These are phyloP conservation scores for Hypericum androsaemum DNA, from an alignment of 345 rosid species.

Conservation along the genomic window DNA sequence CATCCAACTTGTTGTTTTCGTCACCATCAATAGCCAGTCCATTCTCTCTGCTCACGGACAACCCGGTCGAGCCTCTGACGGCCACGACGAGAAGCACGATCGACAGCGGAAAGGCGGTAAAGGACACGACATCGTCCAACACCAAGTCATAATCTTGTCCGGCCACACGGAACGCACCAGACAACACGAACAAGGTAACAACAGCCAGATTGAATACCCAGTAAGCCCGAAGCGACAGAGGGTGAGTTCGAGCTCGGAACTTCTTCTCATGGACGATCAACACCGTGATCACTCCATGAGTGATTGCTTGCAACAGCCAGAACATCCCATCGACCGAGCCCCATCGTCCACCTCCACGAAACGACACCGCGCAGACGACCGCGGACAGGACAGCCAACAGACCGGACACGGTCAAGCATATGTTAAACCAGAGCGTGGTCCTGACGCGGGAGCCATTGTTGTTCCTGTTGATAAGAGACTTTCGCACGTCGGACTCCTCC, in stretches of 20 bases:
- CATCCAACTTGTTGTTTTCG: constrained; percentile 18
- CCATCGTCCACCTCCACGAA: constrained; percentile 32
- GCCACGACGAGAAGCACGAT: constrained; percentile 39
- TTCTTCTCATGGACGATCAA: constrained; percentile 62
- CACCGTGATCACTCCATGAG: constrained; percentile 48
- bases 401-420: constrained; percentile 32
- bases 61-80: constrained; percentile 65
- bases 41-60: constrained; percentile 21
- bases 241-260: constrained; percentile 51
- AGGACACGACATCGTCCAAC: constrained; percentile 49
- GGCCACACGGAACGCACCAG: constrained; percentile 44
- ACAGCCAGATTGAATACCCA: constrained; percentile 44
- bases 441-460: constrained; percentile 15
- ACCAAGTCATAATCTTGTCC: constrained; percentile 21
- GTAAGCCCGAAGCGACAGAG: constrained; percentile 50
- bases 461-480: constrained; percentile 46
- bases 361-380: constrained; percentile 36
- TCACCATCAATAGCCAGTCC: constrained; percentile 23
- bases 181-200: constrained; percentile 36
- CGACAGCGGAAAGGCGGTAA: constrained; percentile 46
- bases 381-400: constrained; percentile 42
- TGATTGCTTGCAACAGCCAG: constrained; percentile 69
- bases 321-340: constrained; percentile 38
- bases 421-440: constrained; percentile 43
- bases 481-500: constrained; percentile 26